Conservation (phyloP, 129 eudicot species). For the Helianthus annuus region DNA sequence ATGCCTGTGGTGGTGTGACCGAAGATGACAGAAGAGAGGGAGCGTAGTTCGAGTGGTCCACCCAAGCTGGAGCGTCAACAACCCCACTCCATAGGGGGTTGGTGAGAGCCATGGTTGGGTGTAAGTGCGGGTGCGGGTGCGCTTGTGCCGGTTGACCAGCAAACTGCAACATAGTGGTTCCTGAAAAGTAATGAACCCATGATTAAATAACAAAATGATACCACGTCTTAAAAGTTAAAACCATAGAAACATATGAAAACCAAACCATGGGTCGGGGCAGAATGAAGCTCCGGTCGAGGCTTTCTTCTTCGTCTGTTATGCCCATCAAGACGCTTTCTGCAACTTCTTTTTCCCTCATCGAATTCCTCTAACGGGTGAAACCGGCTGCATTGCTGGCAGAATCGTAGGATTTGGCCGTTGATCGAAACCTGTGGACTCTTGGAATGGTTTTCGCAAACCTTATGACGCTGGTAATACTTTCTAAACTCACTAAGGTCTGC, state of each 20-base stretch:
- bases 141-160: constrained; percentile 16
- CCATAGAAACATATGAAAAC: not conserved
- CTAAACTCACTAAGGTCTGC: constrained; percentile 55
- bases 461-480: constrained; percentile 58
- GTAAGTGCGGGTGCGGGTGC: constrained; percentile 17
- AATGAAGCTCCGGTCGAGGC: constrained; percentile 33
- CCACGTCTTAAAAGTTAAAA: too few relatives aligned
- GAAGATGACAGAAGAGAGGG: constrained; percentile 54
- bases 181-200: constrained; percentile 17
- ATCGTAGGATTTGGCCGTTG: constrained; percentile 44
- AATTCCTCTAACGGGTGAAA: constrained; percentile 48
- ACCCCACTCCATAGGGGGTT: constrained; percentile 38
- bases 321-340: constrained; percentile 55
- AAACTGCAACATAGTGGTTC: constrained; percentile 30
- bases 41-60: constrained; percentile 37
- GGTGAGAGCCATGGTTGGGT: constrained; percentile 27
- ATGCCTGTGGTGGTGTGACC: constrained; percentile 22
- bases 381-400: constrained; percentile 75
- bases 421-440: constrained; percentile 56
- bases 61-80: constrained; percentile 26
- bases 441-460: constrained; percentile 58
- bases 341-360: constrained; percentile 49
- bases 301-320: constrained; percentile 54
- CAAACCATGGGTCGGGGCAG: constrained; percentile 33
- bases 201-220: not conserved